Base-by-base conservation (phyloP, 2,329 filamentous ascomycete genomes). In the Fusarium pilosicola region DNA sequence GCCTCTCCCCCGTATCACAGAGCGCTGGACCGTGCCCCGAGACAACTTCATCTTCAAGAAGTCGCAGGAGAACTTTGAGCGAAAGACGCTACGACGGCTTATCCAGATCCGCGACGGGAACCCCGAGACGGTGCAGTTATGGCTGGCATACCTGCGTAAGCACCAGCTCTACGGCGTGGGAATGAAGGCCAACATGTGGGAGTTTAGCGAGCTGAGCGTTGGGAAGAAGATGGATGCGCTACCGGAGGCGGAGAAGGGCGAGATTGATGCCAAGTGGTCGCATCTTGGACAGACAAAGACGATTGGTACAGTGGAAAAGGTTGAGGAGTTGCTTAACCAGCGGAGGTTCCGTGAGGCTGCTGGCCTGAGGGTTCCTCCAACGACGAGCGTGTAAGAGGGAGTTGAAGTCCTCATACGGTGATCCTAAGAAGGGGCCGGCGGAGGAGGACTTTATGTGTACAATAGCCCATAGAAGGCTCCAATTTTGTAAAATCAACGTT, bases 101-200 rank as follows among this genome's bases (percentile, higher is more conserved):
- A 95, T 99, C 59, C 95, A 97, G 83, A 96, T 99, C 79, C 92
- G 94, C 74, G 96, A 98, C 79, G 96, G 95, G 1, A 88, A 98
- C 79, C 91, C 95, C 2, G 94, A 98, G 81, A 92, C 91, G 2
- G 95, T 99, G 41, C 93, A 97, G 83, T 83, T 95, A 34, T 99
- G 96, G 96, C 85, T 99, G 66, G 95, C 94, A 0, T 98, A 97
- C 80, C 82, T 99, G 80, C 90, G 93, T 79, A 97, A 97, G 84
- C 93, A 98, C 80, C 94, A 95, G 46, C 97, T 96, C 81, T 94
- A 97, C 76, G 96, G 96, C n/a, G 92, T 98, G 45, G 96, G 96
- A 78, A 97, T 99, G 95, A 99, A 99, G 88, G 96, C 96, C 60
- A 98, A 99, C 81, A 89, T 98, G 56, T 99, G 93, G 91, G 94